phyloP scores from a whole-genome alignment of 1,284 basidiomycete genomes.

The Cryptococcus hybrid region DNA sequence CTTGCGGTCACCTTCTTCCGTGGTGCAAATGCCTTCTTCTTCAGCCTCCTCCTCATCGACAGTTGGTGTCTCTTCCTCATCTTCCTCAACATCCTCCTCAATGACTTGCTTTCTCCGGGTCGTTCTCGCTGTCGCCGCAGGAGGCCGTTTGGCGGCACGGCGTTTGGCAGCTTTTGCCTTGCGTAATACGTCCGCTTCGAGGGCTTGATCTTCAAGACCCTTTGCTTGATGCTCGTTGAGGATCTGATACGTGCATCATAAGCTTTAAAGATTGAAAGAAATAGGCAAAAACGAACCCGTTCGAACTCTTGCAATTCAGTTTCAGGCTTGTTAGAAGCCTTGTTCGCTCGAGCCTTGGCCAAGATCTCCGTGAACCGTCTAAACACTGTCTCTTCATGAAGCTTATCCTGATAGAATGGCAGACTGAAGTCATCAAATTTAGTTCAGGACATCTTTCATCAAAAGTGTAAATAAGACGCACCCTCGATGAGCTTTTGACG shows the following conservation, averaged over 20 bases:
- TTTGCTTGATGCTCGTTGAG: slow-evolving; percentile 77
- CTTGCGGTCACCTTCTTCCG: slow-evolving; percentile 10
- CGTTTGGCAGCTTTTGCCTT: slow-evolving; percentile 78
- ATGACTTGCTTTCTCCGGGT: slow-evolving; percentile 10
- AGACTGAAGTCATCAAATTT: slow-evolving; percentile 48
- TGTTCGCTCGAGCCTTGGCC: slow-evolving; percentile 75
- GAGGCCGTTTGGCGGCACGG: slow-evolving; percentile 48
- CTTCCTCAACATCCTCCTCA: slow-evolving; percentile 18
- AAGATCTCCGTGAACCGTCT: slow-evolving; percentile 86
- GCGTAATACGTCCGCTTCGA: slow-evolving; percentile 76
- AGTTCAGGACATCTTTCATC: background rate
- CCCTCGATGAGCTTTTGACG: slow-evolving; percentile 93
- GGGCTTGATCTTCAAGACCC: slow-evolving; percentile 85
- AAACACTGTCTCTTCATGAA: slow-evolving; percentile 84
- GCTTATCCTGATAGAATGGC: slow-evolving; percentile 90
- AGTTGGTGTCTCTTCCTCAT: slow-evolving; percentile 8
- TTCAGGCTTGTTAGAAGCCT: slow-evolving; percentile 84
- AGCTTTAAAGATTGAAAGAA: background rate
- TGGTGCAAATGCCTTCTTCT: slow-evolving; percentile 4
- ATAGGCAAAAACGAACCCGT: slow-evolving; percentile 53
- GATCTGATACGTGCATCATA: slow-evolving; percentile 56
- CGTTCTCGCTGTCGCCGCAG: slow-evolving; percentile 2
- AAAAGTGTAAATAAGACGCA: slow-evolving; percentile 20
- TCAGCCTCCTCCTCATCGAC: slow-evolving; percentile 10
- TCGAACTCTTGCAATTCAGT: slow-evolving; percentile 88